Evolutionary conservation across 176 grass and related monocot species (phyloP).

Genomic region (Eragrostis curvula): DNA sequence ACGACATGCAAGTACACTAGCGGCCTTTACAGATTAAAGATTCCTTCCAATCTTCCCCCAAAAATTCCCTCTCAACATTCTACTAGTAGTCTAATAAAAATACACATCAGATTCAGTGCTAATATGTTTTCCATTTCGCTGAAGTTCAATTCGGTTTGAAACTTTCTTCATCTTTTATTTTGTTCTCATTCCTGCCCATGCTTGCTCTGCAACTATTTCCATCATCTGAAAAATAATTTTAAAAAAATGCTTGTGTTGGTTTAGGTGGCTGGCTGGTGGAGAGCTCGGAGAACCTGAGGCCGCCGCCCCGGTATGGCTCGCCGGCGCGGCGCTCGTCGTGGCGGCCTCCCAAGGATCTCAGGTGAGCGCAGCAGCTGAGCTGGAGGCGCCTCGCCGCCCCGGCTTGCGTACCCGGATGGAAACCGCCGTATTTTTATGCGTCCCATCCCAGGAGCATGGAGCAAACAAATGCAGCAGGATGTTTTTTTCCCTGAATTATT

Average conservation of each 20-base stretch:
- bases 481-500: no score
- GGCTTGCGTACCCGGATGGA: conserved; percentile 11
- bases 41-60: background rate
- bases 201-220: no score
- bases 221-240: no score
- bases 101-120: background rate
- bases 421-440: conserved; percentile 1
- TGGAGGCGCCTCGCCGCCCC: background rate
- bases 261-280: conserved; percentile 75
- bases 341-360: conserved; percentile 58
- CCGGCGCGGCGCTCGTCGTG: conserved; percentile 32
- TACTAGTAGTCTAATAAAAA: background rate
- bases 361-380: conserved; percentile 39
- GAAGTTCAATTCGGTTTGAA: background rate
- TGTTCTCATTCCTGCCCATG: background rate
- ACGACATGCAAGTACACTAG: conserved; percentile 29
- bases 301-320: conserved; percentile 27
- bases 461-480: background rate
- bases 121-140: background rate
- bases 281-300: conserved; percentile 57
- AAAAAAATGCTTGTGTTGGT: background rate
- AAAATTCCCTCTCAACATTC: background rate
- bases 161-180: background rate
- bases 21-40: background rate
- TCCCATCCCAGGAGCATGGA: conserved; percentile 3